Evolutionary conservation across 306 rosid species (phyloP).

Genomic region (Sphenostylis stenocarpa): DNA sequence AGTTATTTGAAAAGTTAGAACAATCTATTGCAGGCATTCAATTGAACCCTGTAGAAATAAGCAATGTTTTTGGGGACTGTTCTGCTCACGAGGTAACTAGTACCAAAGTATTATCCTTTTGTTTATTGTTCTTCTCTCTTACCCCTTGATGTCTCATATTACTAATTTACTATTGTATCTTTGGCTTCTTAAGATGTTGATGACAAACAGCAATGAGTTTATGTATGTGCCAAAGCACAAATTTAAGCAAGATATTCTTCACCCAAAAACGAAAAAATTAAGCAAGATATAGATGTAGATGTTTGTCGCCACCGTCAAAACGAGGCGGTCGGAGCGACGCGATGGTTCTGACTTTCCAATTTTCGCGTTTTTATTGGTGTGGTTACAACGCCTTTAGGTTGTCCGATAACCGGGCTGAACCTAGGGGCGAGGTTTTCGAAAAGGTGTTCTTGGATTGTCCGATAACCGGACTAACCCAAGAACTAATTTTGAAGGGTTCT

Average conservation of each 20-base stretch:
- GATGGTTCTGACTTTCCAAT: no score
- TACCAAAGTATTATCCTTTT: slow-evolving; percentile 15
- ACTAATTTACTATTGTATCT: neutral
- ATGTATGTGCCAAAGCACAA: slow-evolving; percentile 40
- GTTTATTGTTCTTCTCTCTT: slow-evolving; percentile 19
- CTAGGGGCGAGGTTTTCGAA: no score
- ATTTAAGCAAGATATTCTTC: slow-evolving; percentile 28
- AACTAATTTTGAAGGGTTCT: no score
- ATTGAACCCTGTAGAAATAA: slow-evolving; percentile 60
- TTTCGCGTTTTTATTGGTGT: no score
- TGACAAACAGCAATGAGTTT: slow-evolving; percentile 26
- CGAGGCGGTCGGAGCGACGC: no score
- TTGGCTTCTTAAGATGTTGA: slow-evolving; percentile 23
- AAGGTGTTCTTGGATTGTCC: no score
- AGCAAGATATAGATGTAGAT: neutral
- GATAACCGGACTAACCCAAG: no score
- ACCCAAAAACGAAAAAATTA: no score
- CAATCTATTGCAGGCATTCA: slow-evolving; percentile 67
- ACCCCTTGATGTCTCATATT: slow-evolving; percentile 4
- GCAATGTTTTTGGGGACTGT: slow-evolving; percentile 48
- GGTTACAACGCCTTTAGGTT: no score
- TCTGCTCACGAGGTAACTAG: slow-evolving; percentile 69
- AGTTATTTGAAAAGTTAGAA: slow-evolving; percentile 81
- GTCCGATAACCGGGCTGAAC: no score
- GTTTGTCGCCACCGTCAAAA: no score